Evolutionary conservation across 495 filamentous ascomycete genomes (phyloP), one percentile per base, ranked within the genome.

Genomic region (Bacidia gigantensis): DNA sequence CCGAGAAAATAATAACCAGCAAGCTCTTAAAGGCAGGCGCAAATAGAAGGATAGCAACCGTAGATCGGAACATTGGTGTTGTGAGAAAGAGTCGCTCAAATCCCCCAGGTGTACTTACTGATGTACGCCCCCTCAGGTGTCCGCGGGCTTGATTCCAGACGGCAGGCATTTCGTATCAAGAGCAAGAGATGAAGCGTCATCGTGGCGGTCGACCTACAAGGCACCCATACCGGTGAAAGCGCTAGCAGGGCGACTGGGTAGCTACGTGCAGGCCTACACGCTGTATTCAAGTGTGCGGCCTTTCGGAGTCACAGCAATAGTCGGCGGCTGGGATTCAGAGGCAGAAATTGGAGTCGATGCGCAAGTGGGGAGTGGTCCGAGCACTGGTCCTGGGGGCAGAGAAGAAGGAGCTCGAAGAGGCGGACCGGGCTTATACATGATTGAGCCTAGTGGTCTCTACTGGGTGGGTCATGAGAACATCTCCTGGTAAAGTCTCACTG

Each of bases 191-290:
- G 93, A 98, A 72, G 88, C 92, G 56, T 74, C 85, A 56, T 74
- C 74, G 50, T 97, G 89, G 89, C 84, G 93, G 65, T 76, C 81
- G 55, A 75, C 77, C 47, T 95, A 92, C 79, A 95, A 96, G 69
- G 80, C 79, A 3, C 90, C 92, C 21, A 97, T 98, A 59, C 81
- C 89, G 11, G 82, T 82, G 51, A 78, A 83, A 47, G 83, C 89
- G 55, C 80, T 98, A 35, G 87, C 92, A 40, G 82, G 83, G 64
- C 83, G 88, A 62, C 84, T 97, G 73, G 92, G 93, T 58, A 81
- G 84, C 59, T 98, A 96, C 68, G 84, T 95, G 52, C 93, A 97
- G 73, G 87, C 86, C 21, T 96, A 95, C 70, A 98, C 92, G 2
- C 79, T 98, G 17, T 98, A 97, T 76, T 88, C 85, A 44, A 89